Percentiles rank a stretch among this genome's conserved stretches.
phyloP scores from a whole-genome alignment of 2,329 filamentous ascomycete genomes.

The Stachybotrys chlorohalonatus region DNA sequence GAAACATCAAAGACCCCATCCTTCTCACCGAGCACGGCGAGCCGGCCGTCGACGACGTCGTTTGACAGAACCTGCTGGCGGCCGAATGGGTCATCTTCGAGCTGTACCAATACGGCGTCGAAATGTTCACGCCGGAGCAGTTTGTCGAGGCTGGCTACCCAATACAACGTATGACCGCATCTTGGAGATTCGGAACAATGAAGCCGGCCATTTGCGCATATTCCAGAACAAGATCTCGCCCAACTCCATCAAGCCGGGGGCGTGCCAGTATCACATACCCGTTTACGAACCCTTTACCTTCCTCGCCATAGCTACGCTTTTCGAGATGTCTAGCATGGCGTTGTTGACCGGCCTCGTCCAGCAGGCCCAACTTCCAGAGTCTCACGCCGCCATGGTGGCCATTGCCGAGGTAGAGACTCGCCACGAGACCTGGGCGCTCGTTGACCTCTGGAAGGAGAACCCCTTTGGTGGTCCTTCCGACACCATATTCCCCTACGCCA shows the following conservation, averaged over 20 bases:
- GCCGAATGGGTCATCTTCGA: slow-evolving; percentile 35
- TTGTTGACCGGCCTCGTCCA: slow-evolving; percentile 27
- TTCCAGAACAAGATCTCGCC: slow-evolving; percentile 32
- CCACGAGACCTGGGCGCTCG: slow-evolving; percentile 30
- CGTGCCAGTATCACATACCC: not conserved
- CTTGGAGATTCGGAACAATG: slow-evolving; percentile 32
- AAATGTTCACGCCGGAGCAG: slow-evolving; percentile 23
- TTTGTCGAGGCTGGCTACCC: slow-evolving; percentile 17
- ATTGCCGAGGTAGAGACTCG: slow-evolving; percentile 27
- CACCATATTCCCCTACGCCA: slow-evolving; percentile 31
- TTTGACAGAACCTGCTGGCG: slow-evolving; percentile 33
- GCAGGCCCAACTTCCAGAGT: slow-evolving; percentile 19
- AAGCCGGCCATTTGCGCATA: slow-evolving; percentile 33
- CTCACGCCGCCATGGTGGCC: slow-evolving; percentile 24
- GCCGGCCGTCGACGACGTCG: slow-evolving; percentile 26
- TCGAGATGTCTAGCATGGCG: slow-evolving; percentile 28
- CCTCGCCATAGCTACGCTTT: slow-evolving; percentile 18
- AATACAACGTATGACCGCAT: slow-evolving; percentile 20
- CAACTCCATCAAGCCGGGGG: slow-evolving; percentile 27
- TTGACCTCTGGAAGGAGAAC: slow-evolving; percentile 21
- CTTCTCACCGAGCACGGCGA: slow-evolving; percentile 7
- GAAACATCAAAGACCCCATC: slow-evolving; percentile 22
- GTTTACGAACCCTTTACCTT: not conserved
- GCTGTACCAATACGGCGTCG: slow-evolving; percentile 31
- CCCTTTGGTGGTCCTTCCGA: slow-evolving; percentile 31